Base-by-base conservation (phyloP, 2,329 filamentous ascomycete species). In the Talaromyces sp. region DNA sequence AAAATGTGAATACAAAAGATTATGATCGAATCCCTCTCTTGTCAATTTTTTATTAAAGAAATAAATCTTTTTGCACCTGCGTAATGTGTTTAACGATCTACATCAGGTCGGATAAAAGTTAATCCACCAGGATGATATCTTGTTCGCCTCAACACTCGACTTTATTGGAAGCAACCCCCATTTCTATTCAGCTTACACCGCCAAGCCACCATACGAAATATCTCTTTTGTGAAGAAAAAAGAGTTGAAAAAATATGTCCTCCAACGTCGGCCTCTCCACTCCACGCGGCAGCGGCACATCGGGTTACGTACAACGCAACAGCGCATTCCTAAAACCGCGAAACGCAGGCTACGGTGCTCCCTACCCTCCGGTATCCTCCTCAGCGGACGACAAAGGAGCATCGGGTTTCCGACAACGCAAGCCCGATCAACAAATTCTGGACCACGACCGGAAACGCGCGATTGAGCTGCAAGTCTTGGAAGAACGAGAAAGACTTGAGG, bases 301-400 rank as follows among this genome's bases (percentile, higher is more conserved):
- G 1, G 94, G 94, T 71, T 97, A 97, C 73, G 93, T 99, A 58
- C 93, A 97, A 77, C 90, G 91, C 74, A 99, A 97, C 78, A 85
- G 91, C 36, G 94, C 94, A 17, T 87, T 93, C 70, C 85, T 97
- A 66, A 86, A 83, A 70, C 91, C 89, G 31, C 91, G 93, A 76
- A 91, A 96, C 77, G 62, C 69, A 25, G 75, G 73, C 51, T 83
- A 85, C 67, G 82, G 80, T 60, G 86, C 86, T 17, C 92, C 91
- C 0, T 96, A 96, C 74, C 84, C 86, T 19, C 69, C 72, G 1
- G 59, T 68, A 2, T 64, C 67, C 3, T 67, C 65, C 9, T 41
- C 56, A 8, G 2, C 39, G 11, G 52, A 59, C 15, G 31, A 52
- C 78, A 36, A 48, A 52, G 48, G 48, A 6, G 9, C 9, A 15